Evolutionary conservation across 2,329 filamentous ascomycete genomes (phyloP).

Genomic region (Colletotrichum incanum): DNA sequence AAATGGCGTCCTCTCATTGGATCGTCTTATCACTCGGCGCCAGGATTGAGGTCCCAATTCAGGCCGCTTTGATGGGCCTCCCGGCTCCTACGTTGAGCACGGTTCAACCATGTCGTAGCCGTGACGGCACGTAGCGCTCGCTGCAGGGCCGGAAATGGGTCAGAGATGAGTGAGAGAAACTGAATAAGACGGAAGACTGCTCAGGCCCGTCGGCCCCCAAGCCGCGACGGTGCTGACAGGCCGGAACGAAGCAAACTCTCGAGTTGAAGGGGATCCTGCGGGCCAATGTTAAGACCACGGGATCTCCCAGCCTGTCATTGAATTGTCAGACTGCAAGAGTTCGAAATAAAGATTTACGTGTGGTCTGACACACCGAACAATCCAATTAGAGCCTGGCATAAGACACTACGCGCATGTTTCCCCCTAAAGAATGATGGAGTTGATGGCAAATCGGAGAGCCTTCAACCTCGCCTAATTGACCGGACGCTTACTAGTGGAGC

Average conservation of each 20-base stretch:
- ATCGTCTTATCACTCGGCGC: slow-evolving; percentile 5
- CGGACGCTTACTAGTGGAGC: background rate
- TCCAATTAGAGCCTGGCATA: background rate
- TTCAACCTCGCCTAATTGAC: background rate
- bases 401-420: background rate
- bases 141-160: background rate
- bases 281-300: background rate
- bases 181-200: background rate
- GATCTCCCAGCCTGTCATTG: background rate
- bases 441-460: background rate
- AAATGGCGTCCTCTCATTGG: slow-evolving; percentile 9
- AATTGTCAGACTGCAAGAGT: background rate
- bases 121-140: slow-evolving; percentile 12
- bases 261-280: background rate
- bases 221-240: background rate
- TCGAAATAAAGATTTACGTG: background rate
- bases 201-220: background rate
- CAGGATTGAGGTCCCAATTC: slow-evolving; percentile 6
- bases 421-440: background rate
- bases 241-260: background rate
- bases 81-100: slow-evolving; percentile 16
- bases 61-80: background rate
- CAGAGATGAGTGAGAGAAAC: background rate
- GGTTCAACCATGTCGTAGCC: slow-evolving; percentile 28
- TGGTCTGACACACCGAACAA: background rate